Base-by-base conservation (phyloP, 78 protist species). In the Dictyostelium capitatum region DNA sequence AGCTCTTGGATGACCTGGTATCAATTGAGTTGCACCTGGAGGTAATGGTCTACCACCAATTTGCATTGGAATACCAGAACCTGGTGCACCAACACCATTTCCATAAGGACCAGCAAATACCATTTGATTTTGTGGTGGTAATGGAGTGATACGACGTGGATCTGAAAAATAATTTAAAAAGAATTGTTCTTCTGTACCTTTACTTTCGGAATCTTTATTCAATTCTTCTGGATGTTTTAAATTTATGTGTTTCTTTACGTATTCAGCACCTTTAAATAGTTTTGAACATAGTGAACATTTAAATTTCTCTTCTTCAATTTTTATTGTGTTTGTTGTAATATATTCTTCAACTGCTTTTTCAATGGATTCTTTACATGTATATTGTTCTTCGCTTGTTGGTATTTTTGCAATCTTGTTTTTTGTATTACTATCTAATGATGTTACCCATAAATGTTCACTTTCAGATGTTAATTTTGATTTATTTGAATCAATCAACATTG, bases 131-230 rank as follows among this genome's bases (percentile, higher is more conserved):
- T 64, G 51, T 0, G 83, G 43, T 54, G 83, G 43, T 37, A 75
- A 28, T 65, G 83, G 93, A 0, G 83, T 87, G 47, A 87, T 78
- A 59, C 79, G 79, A 25, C 84, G 65, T 59, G 93, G 93, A 51
- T 87, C 93, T 51, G 74, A 64, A 67, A 64, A 87, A 77, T 87
- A 87, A 37, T 87, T 87, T 65, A 87, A 87, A 87, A 87, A 87
- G 93, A 87, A 87, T 77, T 87, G 93, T 64, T 87, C 93, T 20
- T 74, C 93, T 9, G 62, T 50, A 2, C 93, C 93, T 17, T 77
- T 73, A 3, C 65, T 15, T 30, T 77, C 78, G 0, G 93, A 87
- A 28, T 87, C 84, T 20, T 87, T 65, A 51, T 77, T 67, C 10
- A 87, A 47, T 11, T 87, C 93, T 14, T 87, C 93, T 12, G 93